Evolutionary conservation across 1,139 yeast genomes (phyloP).

Genomic region (Candida mesenterica): DNA sequence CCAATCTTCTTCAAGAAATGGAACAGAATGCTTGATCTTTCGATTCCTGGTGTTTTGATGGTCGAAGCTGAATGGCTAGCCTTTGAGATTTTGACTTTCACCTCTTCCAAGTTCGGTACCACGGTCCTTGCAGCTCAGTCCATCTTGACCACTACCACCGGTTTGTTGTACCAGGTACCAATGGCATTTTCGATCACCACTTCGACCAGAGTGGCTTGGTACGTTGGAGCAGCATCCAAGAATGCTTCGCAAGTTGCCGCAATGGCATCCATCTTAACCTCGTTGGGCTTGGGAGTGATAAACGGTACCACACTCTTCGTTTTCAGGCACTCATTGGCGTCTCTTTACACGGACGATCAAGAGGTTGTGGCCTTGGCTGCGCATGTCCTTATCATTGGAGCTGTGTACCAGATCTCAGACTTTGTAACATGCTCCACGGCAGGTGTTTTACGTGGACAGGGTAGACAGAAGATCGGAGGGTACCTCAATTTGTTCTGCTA

Average conservation of each 20-base stretch:
- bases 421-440: constrained; percentile 53
- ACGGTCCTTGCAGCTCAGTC: constrained; percentile 71
- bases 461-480: constrained; percentile 66
- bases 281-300: constrained; percentile 43
- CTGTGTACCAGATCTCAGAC: constrained; percentile 60
- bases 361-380: constrained; percentile 51
- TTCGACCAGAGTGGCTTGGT: constrained; percentile 76
- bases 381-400: constrained; percentile 52
- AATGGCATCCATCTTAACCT: constrained; percentile 39
- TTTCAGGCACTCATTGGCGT: constrained; percentile 42
- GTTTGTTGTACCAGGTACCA: constrained; percentile 69
- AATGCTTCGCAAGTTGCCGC: constrained; percentile 45
- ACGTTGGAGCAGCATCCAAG: constrained; percentile 67
- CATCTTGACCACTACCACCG: constrained; percentile 66
- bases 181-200: constrained; percentile 74
- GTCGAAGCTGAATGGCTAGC: constrained; percentile 71
- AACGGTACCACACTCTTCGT: constrained; percentile 37
- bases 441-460: constrained; percentile 66
- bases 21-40: constrained; percentile 50
- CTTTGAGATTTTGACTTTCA: constrained; percentile 60
- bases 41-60: constrained; percentile 63
- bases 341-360: constrained; percentile 50
- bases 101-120: constrained; percentile 65
- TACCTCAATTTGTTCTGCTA: constrained; percentile 55
- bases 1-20: constrained; percentile 47